Base-by-base conservation (phyloP, 257 asterid species). In the Thymus mandschuricus region DNA sequence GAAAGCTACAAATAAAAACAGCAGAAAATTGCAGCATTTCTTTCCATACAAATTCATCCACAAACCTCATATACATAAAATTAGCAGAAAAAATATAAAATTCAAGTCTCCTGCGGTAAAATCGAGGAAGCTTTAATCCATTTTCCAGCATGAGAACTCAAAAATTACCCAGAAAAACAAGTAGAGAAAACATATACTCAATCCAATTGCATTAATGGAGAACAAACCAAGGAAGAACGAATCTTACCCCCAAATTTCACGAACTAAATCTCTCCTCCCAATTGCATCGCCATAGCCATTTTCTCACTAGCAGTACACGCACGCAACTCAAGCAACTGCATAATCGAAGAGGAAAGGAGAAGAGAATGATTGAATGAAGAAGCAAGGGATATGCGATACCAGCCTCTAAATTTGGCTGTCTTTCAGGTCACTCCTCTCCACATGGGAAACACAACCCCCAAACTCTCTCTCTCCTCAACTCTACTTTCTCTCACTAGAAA, bases 391-490 rank as follows among this genome's bases (percentile, higher is more conserved):
- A 69, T 71, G 58, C 64, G 12, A n/a, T n/a, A 60, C 51, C 66
- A 75, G 68, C 75, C 71, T 60, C 59, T 62, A 74, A 68, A 59
- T 66, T 71, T 76, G 78, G 75, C 64, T 77, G 70, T 40, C 71
- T 73, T 84, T 80, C 69, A 80, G 85, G 88, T 85, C 70, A 79
- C 21, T 21, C 88, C 21, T 21, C 88, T 80, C 80, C 88, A 86
- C 87, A 74, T 80, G 91, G 82, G 76, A 66, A 73, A 41, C 10
- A 29, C 60, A 60, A 8, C 60, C 74, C 74, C 76, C 66, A 59
- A 45, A 3, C 71, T 66, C 49, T 33, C 59, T n/a, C 73, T 68
- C 65, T 43, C 71, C 59, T 52, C 64, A 64, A 29, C 63, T 27
- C 30, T 3, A 30, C 64, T 40, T 60, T 60, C 65, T 68, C 66